Conservation (phyloP, 495 filamentous ascomycete genomes). For the Aspergillus steynii region DNA sequence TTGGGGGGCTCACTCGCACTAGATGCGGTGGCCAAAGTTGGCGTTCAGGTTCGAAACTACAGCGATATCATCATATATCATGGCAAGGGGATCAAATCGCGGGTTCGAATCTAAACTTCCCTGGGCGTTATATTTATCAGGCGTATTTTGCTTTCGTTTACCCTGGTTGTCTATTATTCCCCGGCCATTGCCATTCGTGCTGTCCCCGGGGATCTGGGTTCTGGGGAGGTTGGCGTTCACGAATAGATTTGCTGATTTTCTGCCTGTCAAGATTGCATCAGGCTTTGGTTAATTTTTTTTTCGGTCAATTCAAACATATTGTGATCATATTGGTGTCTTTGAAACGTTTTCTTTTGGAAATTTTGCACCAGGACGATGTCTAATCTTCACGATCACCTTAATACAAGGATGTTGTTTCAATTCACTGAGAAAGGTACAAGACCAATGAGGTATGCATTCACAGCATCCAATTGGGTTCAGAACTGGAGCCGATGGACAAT, state of each 20-base stretch:
- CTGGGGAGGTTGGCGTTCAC: neutral
- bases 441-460: neutral
- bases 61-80: slow-evolving; percentile 65
- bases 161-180: neutral
- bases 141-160: slow-evolving; percentile 4
- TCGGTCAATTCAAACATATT: too few relatives aligned
- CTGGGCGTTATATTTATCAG: neutral
- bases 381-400: too few relatives aligned
- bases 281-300: neutral
- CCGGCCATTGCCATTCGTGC: neutral
- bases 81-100: slow-evolving; percentile 73
- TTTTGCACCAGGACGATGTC: neutral
- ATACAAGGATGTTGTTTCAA: neutral
- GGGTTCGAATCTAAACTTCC: slow-evolving; percentile 55
- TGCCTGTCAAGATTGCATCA: neutral
- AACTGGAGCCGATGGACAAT: neutral
- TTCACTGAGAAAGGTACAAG: neutral
- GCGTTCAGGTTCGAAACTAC: slow-evolving; percentile 71
- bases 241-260: neutral
- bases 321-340: neutral
- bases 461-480: neutral
- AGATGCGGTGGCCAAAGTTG: slow-evolving; percentile 73
- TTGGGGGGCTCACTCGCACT: slow-evolving; percentile 79
- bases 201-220: neutral
- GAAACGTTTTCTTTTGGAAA: neutral